Conservation (phyloP, 371 early-diverging fungal genomes). For the Mortierella sp. region DNA sequence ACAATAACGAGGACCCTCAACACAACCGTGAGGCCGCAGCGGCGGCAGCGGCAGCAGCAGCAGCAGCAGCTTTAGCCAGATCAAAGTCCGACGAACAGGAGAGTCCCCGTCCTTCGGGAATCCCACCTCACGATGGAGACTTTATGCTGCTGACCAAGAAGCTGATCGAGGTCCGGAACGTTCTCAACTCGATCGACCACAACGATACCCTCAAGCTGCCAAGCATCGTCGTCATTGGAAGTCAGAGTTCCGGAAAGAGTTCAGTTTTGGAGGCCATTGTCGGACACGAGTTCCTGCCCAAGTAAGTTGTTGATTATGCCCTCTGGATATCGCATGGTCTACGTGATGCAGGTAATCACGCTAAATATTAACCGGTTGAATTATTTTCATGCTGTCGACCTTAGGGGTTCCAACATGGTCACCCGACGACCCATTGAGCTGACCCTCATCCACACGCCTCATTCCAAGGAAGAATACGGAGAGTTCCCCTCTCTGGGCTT, state of each 20-base stretch:
- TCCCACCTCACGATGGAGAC: constrained; percentile 71
- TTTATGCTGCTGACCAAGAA: constrained; percentile 93
- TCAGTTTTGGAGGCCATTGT: constrained; percentile 99
- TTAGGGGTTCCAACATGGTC: constrained; percentile 97
- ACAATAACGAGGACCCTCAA: constrained; percentile 42
- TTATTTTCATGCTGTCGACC: not conserved
- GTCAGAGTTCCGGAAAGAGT: constrained; percentile 98
- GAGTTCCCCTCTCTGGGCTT: constrained; percentile 95
- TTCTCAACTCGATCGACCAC: constrained; percentile 87
- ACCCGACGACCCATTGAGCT: constrained; percentile 99
- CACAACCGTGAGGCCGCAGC: constrained; percentile 27
- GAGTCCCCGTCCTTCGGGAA: constrained; percentile 35
- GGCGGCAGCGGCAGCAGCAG: constrained; percentile 52
- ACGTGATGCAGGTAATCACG: too few relatives aligned
- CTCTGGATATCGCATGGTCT: not conserved
- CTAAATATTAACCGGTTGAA: not conserved
- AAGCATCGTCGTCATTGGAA: constrained; percentile 98
- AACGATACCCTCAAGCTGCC: constrained; percentile 89
- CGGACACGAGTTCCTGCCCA: constrained; percentile 98
- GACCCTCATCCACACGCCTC: constrained; percentile 94
- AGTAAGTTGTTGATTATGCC: constrained; percentile 68
- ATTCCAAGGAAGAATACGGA: constrained; percentile 89
- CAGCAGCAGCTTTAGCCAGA: constrained; percentile 35
- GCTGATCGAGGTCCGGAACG: constrained; percentile 94
- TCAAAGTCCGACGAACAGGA: constrained; percentile 53